A percentile compares a stretch with the other conserved stretches of the same genome.
These are phyloP conservation scores for Leishmania aethiopica DNA, from an alignment of 208 protist genomes.

Conservation along the genomic window DNA sequence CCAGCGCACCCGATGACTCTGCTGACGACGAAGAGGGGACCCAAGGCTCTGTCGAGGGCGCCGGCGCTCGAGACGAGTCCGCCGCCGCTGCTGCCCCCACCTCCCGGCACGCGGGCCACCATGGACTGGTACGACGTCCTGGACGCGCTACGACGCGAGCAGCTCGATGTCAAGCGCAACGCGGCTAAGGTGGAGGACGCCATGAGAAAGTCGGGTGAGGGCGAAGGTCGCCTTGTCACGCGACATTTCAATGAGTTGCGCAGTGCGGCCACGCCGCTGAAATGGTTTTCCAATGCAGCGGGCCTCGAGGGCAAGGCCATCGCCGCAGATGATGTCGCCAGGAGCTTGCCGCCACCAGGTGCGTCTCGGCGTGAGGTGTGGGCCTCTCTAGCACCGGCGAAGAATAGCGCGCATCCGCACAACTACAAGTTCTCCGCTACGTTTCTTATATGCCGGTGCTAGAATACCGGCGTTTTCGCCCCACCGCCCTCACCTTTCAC, in stretches of 20 bases:
- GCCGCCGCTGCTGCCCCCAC: constrained; percentile 1
- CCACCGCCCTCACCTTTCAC: constrained; percentile 70
- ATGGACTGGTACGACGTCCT: constrained; percentile 68
- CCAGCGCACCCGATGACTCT: constrained; percentile 14
- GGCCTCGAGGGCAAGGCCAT: constrained; percentile 19
- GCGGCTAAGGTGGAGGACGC: constrained; percentile 7
- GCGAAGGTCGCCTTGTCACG: constrained; percentile 27
- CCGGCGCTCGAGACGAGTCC: background rate
- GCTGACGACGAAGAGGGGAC: constrained; percentile 4
- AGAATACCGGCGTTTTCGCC: constrained; percentile 64
- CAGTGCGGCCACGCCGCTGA: constrained; percentile 39
- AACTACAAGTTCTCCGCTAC: constrained; percentile 71
- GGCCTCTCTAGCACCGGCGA: constrained; percentile 57
- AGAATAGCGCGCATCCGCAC: constrained; percentile 29
- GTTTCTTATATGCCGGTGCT: constrained; percentile 55
- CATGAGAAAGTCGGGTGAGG: constrained; percentile 1
- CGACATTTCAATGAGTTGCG: constrained; percentile 3
- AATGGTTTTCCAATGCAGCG: constrained; percentile 24
- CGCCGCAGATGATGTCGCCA: background rate
- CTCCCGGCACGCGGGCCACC: constrained; percentile 33
- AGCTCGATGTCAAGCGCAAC: constrained; percentile 25
- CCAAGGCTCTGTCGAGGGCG: background rate
- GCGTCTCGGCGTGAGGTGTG: constrained; percentile 70
- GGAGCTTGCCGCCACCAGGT: background rate
- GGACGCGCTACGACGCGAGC: constrained; percentile 54